Evolutionary conservation across 352 stramenopile genomes (phyloP).

Genomic region (Pythium oligandrum): DNA sequence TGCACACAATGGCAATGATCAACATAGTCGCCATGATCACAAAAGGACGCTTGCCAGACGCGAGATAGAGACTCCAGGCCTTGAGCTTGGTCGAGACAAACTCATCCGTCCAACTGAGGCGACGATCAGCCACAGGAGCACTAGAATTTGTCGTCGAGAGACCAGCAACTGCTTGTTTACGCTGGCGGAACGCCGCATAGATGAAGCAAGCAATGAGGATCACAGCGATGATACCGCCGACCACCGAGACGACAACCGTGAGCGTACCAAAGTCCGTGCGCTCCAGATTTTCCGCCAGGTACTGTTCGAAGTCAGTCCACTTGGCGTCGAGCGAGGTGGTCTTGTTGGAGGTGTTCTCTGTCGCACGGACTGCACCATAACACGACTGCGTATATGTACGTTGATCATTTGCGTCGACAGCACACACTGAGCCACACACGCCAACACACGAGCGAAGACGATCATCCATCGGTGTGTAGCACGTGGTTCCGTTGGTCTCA

Average conservation of each 20-base stretch:
- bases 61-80: constrained; percentile 34
- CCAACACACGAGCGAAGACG: constrained; percentile 46
- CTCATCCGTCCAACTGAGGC: constrained; percentile 27
- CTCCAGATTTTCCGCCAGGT: constrained; percentile 36
- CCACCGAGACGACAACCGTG: constrained; percentile 47
- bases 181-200: constrained; percentile 24
- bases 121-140: constrained; percentile 9
- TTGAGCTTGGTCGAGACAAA: constrained; percentile 24
- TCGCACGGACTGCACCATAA: constrained; percentile 19
- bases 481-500: constrained; percentile 24
- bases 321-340: too few species aligned
- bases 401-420: constrained; percentile 29
- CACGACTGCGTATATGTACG: constrained; percentile 38
- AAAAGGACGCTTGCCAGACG: constrained; percentile 16
- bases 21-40: constrained; percentile 28
- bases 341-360: constrained; percentile 11
- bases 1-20: constrained; percentile 13
- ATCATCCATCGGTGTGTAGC: constrained; percentile 42
- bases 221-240: constrained; percentile 38
- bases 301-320: constrained; percentile 30
- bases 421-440: constrained; percentile 51
- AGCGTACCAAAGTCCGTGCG: constrained; percentile 34
- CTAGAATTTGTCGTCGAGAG: constrained; percentile 2
- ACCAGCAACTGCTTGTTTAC: constrained; percentile 13
- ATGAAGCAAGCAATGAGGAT: constrained; percentile 41